phyloP scores from a whole-genome alignment of 2,329 filamentous ascomycete species.

The Colletotrichum lentis region DNA sequence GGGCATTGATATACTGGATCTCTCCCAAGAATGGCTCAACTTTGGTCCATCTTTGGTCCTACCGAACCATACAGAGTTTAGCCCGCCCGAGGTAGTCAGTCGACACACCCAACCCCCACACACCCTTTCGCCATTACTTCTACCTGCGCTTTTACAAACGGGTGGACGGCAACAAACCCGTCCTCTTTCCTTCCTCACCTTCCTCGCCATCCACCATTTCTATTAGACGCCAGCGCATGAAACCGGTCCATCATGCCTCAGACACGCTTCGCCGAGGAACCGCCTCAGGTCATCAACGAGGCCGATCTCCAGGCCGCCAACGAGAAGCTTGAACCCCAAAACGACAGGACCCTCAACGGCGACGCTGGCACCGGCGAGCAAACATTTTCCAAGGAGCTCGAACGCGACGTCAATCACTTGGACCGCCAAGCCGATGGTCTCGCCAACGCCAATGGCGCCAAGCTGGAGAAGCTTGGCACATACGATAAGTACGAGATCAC shows the following conservation, averaged over 20 bases:
- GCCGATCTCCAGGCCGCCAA: conserved; percentile 49
- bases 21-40: background rate
- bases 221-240: conserved; percentile 42
- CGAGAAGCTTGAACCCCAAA: conserved; percentile 46
- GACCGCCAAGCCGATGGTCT: conserved; percentile 52
- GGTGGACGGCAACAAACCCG: background rate
- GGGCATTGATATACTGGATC: background rate
- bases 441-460: conserved; percentile 33
- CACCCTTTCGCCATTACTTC: background rate
- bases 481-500: conserved; percentile 57
- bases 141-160: background rate
- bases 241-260: conserved; percentile 39
- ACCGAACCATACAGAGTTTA: background rate
- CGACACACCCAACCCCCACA: background rate
- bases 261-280: conserved; percentile 49
- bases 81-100: background rate
- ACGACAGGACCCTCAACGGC: background rate
- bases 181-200: background rate
- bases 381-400: conserved; percentile 2
- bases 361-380: conserved; percentile 7
- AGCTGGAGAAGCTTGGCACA: conserved; percentile 49
- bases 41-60: background rate
- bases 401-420: conserved; percentile 34
- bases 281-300: conserved; percentile 50
- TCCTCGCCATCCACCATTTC: background rate